These are phyloP conservation scores for Monosporozyma aquatica DNA, from an alignment of 805 yeast species.

Conservation along the genomic window DNA sequence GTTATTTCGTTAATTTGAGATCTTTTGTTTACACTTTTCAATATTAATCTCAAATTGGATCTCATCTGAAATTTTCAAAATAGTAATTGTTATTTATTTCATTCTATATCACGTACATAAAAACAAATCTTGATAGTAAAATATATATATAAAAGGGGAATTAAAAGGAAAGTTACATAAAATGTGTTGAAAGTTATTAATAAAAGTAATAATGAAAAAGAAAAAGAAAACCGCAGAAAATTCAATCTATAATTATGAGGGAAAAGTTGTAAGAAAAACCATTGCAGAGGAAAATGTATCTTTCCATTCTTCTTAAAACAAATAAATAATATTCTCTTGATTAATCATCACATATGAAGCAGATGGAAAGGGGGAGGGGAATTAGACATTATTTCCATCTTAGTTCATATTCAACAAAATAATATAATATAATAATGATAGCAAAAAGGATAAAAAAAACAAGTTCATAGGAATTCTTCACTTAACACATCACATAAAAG, in stretches of 20 bases:
- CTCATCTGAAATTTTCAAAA: neutral
- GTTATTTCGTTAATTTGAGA: no score
- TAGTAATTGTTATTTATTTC: neutral
- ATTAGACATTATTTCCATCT: slow-evolving; percentile 3
- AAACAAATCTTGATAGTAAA: slow-evolving; percentile 3
- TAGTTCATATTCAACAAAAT: neutral
- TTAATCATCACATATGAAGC: neutral
- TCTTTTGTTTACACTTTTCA: no score
- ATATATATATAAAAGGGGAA: neutral
- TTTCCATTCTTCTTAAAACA: neutral
- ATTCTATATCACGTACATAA: slow-evolving; percentile 7
- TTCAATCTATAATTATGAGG: no score
- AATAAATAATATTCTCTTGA: neutral
- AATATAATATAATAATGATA: no score
- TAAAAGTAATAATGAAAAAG: neutral
- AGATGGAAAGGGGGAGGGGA: neutral
- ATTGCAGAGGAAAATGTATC: no score
- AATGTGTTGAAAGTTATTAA: neutral
- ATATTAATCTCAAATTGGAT: no score
- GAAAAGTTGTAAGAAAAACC: no score
- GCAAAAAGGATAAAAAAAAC: neutral
- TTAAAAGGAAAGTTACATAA: neutral
- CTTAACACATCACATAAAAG: no score
- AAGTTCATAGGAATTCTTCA: no score
- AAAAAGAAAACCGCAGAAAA: neutral